Percentiles rank a stretch among this genome's conserved stretches.
These are phyloP conservation scores for Cadophora sp. DNA, from an alignment of 2,329 filamentous ascomycete genomes.

Conservation along the genomic window DNA sequence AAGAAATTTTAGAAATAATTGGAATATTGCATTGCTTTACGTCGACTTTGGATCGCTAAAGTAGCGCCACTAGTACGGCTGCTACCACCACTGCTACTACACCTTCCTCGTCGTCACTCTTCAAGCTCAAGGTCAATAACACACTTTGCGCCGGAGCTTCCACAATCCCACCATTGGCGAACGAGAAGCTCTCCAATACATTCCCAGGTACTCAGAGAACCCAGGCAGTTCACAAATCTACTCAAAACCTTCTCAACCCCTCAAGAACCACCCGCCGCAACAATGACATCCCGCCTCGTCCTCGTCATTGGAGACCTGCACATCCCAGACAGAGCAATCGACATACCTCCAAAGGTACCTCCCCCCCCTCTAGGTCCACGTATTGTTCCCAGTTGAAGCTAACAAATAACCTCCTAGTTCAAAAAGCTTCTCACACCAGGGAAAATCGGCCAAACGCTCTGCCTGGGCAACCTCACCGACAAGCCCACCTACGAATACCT, in stretches of 20 bases:
- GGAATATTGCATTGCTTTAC: too few relatives aligned
- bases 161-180: conserved; percentile 12
- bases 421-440: conserved; percentile 84
- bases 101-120: conserved; percentile 12
- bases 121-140: conserved; percentile 11
- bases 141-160: conserved; percentile 29
- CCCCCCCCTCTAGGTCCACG: conserved; percentile 11
- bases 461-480: conserved; percentile 81
- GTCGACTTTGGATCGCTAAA: too few relatives aligned
- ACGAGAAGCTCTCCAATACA: conserved; percentile 7
- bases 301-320: conserved; percentile 92
- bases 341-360: conserved; percentile 89
- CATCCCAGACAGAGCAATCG: conserved; percentile 89
- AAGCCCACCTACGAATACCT: conserved; percentile 82
- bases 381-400: conserved; percentile 23
- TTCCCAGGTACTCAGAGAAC: neutral
- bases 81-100: too few relatives aligned
- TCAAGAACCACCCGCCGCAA: conserved; percentile 25
- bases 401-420: conserved; percentile 61
- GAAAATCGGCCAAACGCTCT: conserved; percentile 83
- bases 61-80: too few relatives aligned
- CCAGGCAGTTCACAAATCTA: conserved; percentile 11
- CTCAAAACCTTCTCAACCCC: conserved; percentile 16
- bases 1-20: too few relatives aligned
- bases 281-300: conserved; percentile 84